Conservation (phyloP, 2,329 filamentous ascomycete genomes). For the Calonectria naviculata region DNA sequence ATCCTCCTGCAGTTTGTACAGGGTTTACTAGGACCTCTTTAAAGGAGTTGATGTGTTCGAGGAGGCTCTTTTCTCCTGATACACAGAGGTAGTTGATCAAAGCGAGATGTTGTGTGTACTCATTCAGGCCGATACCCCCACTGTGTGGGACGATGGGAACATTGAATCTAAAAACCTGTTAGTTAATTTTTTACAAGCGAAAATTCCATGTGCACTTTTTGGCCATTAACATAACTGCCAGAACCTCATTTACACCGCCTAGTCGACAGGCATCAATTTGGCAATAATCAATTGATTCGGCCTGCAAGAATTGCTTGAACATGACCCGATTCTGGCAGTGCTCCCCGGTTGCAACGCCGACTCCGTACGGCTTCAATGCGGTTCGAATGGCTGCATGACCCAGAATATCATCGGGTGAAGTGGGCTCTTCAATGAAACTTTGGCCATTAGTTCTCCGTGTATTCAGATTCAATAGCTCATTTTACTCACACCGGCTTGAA, state of each 20-base stretch:
- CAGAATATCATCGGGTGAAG: constrained; percentile 87
- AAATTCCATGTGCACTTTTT: not conserved
- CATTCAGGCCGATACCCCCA: constrained; percentile 88
- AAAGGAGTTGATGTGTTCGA: constrained; percentile 93
- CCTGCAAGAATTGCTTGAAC: constrained; percentile 89
- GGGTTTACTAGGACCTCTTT: constrained; percentile 94
- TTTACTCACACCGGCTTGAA: constrained; percentile 77
- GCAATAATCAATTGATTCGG: constrained; percentile 85
- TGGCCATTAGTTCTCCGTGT: not conserved
- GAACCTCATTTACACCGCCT: constrained; percentile 80
- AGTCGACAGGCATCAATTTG: constrained; percentile 92
- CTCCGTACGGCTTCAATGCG: constrained; percentile 77
- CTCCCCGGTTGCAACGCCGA: constrained; percentile 91
- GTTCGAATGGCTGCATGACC: constrained; percentile 88
- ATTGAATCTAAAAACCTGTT: constrained; percentile 75
- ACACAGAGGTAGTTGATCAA: constrained; percentile 94
- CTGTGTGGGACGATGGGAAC: constrained; percentile 90
- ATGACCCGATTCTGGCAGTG: constrained; percentile 96
- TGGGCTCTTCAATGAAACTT: constrained; percentile 92
- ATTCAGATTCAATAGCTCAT: not conserved
- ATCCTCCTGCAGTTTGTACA: constrained; percentile 81
- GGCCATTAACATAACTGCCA: constrained; percentile 67
- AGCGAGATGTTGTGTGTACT: constrained; percentile 92
- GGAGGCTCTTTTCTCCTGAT: constrained; percentile 80
- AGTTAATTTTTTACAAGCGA: not conserved